These are phyloP conservation scores for Boletellus ananas DNA, from an alignment of 768 basidiomycete species.

Conservation along the genomic window DNA sequence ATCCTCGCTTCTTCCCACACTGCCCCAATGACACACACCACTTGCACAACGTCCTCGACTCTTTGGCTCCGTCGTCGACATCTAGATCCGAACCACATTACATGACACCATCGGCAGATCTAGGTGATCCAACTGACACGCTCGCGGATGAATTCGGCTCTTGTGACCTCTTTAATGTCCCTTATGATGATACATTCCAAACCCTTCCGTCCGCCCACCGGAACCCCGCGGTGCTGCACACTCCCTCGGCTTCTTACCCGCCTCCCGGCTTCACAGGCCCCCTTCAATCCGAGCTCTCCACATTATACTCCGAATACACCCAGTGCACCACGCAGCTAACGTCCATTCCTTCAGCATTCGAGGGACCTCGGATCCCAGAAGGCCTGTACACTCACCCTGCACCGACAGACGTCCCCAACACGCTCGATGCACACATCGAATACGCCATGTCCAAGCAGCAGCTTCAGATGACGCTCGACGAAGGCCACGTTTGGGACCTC, in stretches of 20 bases:
- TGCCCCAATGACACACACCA: constrained; percentile 6
- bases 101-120: constrained; percentile 7
- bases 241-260: not conserved
- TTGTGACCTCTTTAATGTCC: constrained; percentile 12
- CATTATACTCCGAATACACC: constrained; percentile 48
- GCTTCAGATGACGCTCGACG: constrained; percentile 53
- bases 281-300: constrained; percentile 38
- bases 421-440: constrained; percentile 37
- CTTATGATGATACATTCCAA: constrained; percentile 10
- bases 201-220: constrained; percentile 24
- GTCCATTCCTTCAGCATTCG: constrained; percentile 34
- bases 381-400: constrained; percentile 1
- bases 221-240: constrained; percentile 21
- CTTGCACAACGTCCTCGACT: constrained; percentile 12
- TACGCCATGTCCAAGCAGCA: constrained; percentile 62
- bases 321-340: constrained; percentile 44
- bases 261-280: constrained; percentile 21
- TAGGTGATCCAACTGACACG: constrained; percentile 1
- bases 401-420: constrained; percentile 14
- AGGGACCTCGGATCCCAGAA: constrained; percentile 12
- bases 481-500: constrained; percentile 56
- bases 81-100: constrained; percentile 18
- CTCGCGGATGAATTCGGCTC: constrained; percentile 4
- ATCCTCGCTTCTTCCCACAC: constrained; percentile 13
- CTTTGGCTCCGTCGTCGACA: not conserved